Evolutionary conservation across 1,284 basidiomycete species (phyloP).

Genomic region (Sporisorium graminicola): DNA sequence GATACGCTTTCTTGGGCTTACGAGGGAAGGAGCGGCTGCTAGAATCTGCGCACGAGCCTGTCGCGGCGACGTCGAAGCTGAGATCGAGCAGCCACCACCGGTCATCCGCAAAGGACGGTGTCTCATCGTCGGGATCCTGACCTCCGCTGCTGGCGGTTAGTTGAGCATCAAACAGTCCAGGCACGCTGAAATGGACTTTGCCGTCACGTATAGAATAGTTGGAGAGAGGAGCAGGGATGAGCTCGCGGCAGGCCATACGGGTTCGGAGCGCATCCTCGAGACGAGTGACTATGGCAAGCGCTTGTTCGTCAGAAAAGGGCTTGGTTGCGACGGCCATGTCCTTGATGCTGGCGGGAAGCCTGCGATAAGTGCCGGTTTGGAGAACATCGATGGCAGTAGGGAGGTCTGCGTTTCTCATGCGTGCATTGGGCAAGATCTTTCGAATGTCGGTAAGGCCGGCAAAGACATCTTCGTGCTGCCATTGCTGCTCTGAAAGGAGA

Average conservation of each 20-base stretch:
- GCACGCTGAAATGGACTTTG: slow-evolving; percentile 80
- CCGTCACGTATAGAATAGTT: slow-evolving; percentile 82
- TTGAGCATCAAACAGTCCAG: slow-evolving; percentile 78
- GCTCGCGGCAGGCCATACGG: slow-evolving; percentile 73
- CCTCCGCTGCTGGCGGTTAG: slow-evolving; percentile 54
- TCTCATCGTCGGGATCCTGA: slow-evolving; percentile 1
- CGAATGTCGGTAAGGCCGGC: slow-evolving; percentile 77
- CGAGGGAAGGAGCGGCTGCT: slow-evolving; percentile 40
- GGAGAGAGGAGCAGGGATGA: slow-evolving; percentile 70
- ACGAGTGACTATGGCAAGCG: slow-evolving; percentile 77
- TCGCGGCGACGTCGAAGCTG: slow-evolving; percentile 56
- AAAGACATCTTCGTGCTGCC: slow-evolving; percentile 82
- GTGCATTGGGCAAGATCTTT: slow-evolving; percentile 71
- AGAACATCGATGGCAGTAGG: slow-evolving; percentile 87
- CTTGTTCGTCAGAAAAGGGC: slow-evolving; percentile 78
- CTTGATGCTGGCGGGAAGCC: slow-evolving; percentile 82
- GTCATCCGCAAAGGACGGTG: slow-evolving; percentile 57
- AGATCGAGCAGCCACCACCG: slow-evolving; percentile 66
- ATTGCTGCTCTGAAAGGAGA: slow-evolving; percentile 74
- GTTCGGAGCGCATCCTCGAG: slow-evolving; percentile 83
- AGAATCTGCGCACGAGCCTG: slow-evolving; percentile 43
- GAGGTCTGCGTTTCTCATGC: slow-evolving; percentile 87
- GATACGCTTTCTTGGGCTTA: slow-evolving; percentile 51
- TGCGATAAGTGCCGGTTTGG: slow-evolving; percentile 82
- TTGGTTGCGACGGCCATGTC: slow-evolving; percentile 75